Percentiles rank a stretch among this genome's conserved stretches.
Conservation (phyloP, 2,329 filamentous ascomycete genomes). For the Cordyceps cateniannulata region DNA sequence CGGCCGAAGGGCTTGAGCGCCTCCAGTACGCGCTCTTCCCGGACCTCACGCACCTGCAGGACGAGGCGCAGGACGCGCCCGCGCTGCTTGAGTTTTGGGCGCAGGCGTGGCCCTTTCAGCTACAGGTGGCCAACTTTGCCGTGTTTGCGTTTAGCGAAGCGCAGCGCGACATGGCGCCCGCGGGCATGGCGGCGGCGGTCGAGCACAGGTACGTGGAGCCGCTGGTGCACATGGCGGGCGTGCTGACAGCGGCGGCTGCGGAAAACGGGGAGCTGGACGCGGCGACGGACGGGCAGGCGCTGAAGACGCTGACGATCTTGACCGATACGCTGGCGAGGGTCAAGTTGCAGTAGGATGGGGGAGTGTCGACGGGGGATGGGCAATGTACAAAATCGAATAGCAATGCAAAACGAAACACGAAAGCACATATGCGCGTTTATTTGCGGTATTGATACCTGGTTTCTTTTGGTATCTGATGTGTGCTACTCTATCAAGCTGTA, state of each 20-base stretch:
- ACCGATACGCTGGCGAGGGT: slow-evolving; percentile 36
- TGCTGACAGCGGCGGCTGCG: slow-evolving; percentile 25
- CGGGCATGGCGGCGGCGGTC: slow-evolving; percentile 50
- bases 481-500: slow-evolving; percentile 2
- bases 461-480: slow-evolving; percentile 8
- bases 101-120: slow-evolving; percentile 46
- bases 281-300: slow-evolving; percentile 26
- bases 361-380: not conserved
- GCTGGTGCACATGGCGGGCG: slow-evolving; percentile 37
- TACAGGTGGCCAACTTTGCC: slow-evolving; percentile 56
- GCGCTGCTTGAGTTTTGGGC: slow-evolving; percentile 46
- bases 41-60: slow-evolving; percentile 41
- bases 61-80: slow-evolving; percentile 28
- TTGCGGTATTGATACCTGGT: too few relatives aligned
- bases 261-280: slow-evolving; percentile 22
- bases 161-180: slow-evolving; percentile 44
- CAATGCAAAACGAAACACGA: slow-evolving; percentile 14
- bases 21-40: slow-evolving; percentile 59
- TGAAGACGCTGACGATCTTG: slow-evolving; percentile 29
- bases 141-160: slow-evolving; percentile 46
- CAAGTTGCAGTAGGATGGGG: slow-evolving; percentile 27
- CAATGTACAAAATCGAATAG: slow-evolving; percentile 1
- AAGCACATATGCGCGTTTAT: not conserved
- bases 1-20: slow-evolving; percentile 48
- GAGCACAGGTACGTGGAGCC: slow-evolving; percentile 54